Evolutionary conservation across 495 filamentous ascomycete species (phyloP).

Genomic region (Cudoniella acicularis): DNA sequence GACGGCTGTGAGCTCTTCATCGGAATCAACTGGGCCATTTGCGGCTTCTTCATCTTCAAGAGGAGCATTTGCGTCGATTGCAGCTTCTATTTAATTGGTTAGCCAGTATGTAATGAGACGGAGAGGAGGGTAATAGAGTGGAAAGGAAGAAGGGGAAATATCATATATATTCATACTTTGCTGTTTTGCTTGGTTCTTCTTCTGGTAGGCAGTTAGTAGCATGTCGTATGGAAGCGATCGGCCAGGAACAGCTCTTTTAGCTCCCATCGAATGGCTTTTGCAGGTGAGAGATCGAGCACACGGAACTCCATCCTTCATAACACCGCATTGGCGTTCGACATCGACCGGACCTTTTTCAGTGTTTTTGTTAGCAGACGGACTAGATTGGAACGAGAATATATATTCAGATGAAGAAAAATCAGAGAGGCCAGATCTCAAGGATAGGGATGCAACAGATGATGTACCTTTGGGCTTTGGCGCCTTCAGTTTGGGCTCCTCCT

Average conservation of each 20-base stretch:
- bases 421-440: not conserved
- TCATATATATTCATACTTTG: constrained; percentile 62
- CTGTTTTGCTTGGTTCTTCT: constrained; percentile 97
- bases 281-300: constrained; percentile 92
- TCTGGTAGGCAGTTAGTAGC: constrained; percentile 90
- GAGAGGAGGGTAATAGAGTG: too few relatives aligned
- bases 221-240: constrained; percentile 92
- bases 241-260: constrained; percentile 87
- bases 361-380: constrained; percentile 4
- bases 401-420: constrained; percentile 2
- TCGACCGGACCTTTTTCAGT: constrained; percentile 64
- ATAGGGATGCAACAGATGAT: constrained; percentile 5
- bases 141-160: not conserved
- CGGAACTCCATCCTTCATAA: constrained; percentile 75
- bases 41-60: constrained; percentile 78
- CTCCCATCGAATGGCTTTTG: constrained; percentile 95
- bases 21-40: constrained; percentile 75
- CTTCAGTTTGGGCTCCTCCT: constrained; percentile 92
- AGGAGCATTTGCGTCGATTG: constrained; percentile 91
- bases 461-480: constrained; percentile 78
- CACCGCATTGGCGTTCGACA: constrained; percentile 96
- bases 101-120: too few relatives aligned
- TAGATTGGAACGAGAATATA: not conserved
- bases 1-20: constrained; percentile 86
- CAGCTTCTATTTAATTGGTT: constrained; percentile 61